Conservation (phyloP, 345 rosid genomes). For the Microcos paniculata region DNA sequence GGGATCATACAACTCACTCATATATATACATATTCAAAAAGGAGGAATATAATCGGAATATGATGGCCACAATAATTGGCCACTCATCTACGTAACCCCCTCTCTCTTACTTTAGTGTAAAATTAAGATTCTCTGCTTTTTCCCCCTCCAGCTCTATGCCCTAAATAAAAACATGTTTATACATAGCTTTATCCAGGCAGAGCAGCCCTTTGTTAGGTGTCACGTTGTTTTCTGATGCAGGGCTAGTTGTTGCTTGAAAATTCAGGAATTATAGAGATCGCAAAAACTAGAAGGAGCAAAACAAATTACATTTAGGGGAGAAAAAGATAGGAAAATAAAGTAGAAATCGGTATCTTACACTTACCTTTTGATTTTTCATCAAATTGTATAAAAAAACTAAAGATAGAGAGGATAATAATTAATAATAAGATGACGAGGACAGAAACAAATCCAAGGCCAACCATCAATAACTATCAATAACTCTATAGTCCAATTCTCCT, state of each 20-base stretch:
- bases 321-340: not conserved
- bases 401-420: no score
- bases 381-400: no score
- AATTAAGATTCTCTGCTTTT: not conserved
- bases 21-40: no score
- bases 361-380: not conserved
- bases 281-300: not conserved
- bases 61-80: not conserved
- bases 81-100: not conserved
- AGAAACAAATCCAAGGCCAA: not conserved
- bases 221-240: conserved; percentile 1
- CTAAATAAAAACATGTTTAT: not conserved
- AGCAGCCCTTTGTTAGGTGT: conserved; percentile 3
- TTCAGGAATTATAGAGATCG: not conserved
- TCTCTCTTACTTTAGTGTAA: not conserved
- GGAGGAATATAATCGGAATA: not conserved
- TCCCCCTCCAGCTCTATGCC: not conserved
- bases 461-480: not conserved
- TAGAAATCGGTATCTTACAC: not conserved
- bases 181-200: not conserved
- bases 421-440: not conserved
- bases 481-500: not conserved
- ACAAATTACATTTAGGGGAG: no score
- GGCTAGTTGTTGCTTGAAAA: not conserved
- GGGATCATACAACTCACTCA: no score